Conservation (phyloP, 306 rosid species). For the Pterocarpus santalinus region DNA sequence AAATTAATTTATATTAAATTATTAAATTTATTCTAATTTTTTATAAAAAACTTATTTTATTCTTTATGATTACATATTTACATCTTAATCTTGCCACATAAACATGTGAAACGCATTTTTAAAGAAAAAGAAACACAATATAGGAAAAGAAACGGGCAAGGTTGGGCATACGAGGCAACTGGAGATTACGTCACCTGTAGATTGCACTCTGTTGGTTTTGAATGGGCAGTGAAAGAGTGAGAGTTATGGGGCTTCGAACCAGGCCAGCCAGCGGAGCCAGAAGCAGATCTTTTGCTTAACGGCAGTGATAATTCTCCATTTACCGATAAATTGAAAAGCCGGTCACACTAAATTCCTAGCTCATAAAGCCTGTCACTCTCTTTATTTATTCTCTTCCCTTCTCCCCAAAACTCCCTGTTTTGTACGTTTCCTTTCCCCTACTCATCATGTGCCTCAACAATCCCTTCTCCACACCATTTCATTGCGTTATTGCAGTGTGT, state of each 20-base stretch:
- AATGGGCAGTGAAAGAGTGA: slow-evolving; percentile 12
- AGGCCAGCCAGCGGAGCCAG: background rate
- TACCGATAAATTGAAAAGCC: slow-evolving; percentile 60
- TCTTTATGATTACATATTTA: too few relatives aligned
- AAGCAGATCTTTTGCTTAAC: slow-evolving; percentile 61
- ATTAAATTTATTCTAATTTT: too few relatives aligned
- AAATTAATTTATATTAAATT: too few relatives aligned
- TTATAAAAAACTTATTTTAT: too few relatives aligned
- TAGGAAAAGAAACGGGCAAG: background rate
- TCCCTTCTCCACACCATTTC: background rate
- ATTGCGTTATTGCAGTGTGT: background rate
- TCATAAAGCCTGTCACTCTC: slow-evolving; percentile 20
- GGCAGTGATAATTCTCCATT: slow-evolving; percentile 57
- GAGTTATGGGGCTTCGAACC: slow-evolving; percentile 47
- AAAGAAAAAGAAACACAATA: too few relatives aligned
- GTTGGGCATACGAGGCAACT: slow-evolving; percentile 18
- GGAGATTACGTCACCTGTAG: slow-evolving; percentile 53
- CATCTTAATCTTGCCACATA: too few relatives aligned
- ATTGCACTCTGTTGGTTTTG: slow-evolving; percentile 3
- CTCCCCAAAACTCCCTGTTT: background rate
- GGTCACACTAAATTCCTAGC: slow-evolving; percentile 55
- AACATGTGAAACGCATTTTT: too few relatives aligned
- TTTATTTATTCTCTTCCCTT: background rate
- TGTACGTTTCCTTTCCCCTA: too few relatives aligned
- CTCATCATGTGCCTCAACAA: too few relatives aligned